Conservation (phyloP, 805 yeast genomes). For the Monosporozyma aquatica region DNA sequence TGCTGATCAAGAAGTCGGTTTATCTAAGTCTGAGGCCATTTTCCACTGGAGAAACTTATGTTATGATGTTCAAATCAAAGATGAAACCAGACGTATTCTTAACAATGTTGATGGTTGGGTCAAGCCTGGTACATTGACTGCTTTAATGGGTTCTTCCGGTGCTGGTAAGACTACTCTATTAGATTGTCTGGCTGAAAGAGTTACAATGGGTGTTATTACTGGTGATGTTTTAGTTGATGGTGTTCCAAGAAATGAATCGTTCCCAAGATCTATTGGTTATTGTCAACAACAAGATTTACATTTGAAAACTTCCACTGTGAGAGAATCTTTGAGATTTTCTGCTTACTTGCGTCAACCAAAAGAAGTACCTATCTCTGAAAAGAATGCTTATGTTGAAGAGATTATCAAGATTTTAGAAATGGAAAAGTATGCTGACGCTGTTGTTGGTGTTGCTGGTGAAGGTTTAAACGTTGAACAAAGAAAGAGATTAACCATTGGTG, state of each 20-base stretch:
- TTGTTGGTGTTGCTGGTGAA: slow-evolving; percentile 68
- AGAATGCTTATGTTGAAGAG: slow-evolving; percentile 56
- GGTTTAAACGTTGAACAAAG: slow-evolving; percentile 59
- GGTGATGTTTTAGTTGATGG: slow-evolving; percentile 65
- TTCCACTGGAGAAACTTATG: slow-evolving; percentile 75
- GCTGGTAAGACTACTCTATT: slow-evolving; percentile 73
- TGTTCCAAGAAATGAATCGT: slow-evolving; percentile 47
- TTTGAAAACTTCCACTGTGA: slow-evolving; percentile 54
- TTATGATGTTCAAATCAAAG: slow-evolving; percentile 58
- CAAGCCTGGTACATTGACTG: slow-evolving; percentile 74
- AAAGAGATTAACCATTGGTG: slow-evolving; percentile 56
- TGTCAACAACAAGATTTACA: slow-evolving; percentile 75
- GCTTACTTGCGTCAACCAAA: slow-evolving; percentile 62
- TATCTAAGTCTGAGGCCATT: slow-evolving; percentile 36
- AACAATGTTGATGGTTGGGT: slow-evolving; percentile 73
- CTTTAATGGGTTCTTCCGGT: slow-evolving; percentile 70
- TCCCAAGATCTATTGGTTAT: slow-evolving; percentile 57
- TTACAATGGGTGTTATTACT: slow-evolving; percentile 60
- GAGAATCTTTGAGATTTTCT: slow-evolving; percentile 61
- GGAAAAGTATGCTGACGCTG: slow-evolving; percentile 58
- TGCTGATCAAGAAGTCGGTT: slow-evolving; percentile 13
- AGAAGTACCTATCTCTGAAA: slow-evolving; percentile 42
- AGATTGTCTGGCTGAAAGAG: slow-evolving; percentile 62
- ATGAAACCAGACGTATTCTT: slow-evolving; percentile 51
- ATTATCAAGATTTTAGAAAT: slow-evolving; percentile 56